Evolutionary conservation across 108 stramenopile species (phyloP).

Genomic region (Stephanodiscus minutulus): DNA sequence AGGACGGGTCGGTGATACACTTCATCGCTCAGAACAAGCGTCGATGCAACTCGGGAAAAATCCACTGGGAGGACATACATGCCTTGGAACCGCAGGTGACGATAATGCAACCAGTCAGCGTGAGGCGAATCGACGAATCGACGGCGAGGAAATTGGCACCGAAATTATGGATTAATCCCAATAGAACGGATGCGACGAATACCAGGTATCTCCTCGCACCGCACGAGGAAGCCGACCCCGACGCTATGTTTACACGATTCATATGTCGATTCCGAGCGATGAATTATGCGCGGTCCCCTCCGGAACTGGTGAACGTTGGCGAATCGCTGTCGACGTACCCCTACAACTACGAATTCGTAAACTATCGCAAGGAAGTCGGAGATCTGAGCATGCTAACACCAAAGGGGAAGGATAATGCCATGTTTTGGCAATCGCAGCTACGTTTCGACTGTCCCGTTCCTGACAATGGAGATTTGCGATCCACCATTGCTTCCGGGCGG

Average conservation of each 20-base stretch:
- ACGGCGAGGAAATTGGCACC: constrained; percentile 53
- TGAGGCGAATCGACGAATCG: constrained; percentile 48
- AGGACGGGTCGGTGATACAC: constrained; percentile 53
- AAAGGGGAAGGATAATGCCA: constrained; percentile 59
- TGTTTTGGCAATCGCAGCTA: constrained; percentile 58
- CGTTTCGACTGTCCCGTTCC: constrained; percentile 78
- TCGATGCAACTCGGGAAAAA: constrained; percentile 68
- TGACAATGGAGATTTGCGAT: constrained; percentile 37
- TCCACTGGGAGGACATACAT: constrained; percentile 43
- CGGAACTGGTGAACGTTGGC: constrained; percentile 33
- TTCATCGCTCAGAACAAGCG: constrained; percentile 85
- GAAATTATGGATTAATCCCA: constrained; percentile 49
- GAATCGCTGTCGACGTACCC: constrained; percentile 65
- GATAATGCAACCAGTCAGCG: constrained; percentile 67
- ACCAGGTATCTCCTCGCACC: constrained; percentile 61
- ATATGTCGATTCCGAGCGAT: constrained; percentile 70
- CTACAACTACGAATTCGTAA: constrained; percentile 74
- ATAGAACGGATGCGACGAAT: constrained; percentile 1
- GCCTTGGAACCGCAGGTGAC: constrained; percentile 72
- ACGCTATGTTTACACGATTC: constrained; percentile 67
- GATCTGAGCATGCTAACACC: constrained; percentile 51
- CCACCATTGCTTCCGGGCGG: constrained; percentile 38
- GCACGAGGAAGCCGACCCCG: constrained; percentile 57
- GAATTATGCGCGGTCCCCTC: constrained; percentile 28
- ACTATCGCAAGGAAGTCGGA: constrained; percentile 56